A percentile compares a stretch with the other conserved stretches of the same genome.
Evolutionary conservation across 371 early-diverging fungal genomes (phyloP).

Genomic region (Chytridiales sp.): DNA sequence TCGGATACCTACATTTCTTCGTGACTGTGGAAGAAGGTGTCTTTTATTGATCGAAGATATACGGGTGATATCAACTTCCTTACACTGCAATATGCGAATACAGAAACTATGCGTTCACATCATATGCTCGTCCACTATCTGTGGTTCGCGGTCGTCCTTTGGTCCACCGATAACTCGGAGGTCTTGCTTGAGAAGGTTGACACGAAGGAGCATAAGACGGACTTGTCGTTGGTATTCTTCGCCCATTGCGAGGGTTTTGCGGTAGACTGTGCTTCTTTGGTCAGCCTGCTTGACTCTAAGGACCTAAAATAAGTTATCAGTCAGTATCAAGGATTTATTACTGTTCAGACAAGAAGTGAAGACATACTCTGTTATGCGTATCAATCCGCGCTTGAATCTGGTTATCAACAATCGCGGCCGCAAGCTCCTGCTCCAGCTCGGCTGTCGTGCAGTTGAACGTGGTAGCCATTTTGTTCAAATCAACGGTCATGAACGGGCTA

Average conservation of each 20-base stretch:
- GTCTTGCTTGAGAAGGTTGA: constrained; percentile 56
- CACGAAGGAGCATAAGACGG: constrained; percentile 59
- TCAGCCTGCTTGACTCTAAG: constrained; percentile 63
- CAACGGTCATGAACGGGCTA: constrained; percentile 73
- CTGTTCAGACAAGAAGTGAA: background rate
- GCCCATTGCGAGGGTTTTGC: constrained; percentile 59
- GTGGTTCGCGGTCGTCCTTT: background rate
- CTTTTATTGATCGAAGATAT: constrained; percentile 7
- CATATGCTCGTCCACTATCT: background rate
- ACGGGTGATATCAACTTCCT: background rate
- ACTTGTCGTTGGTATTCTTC: constrained; percentile 60
- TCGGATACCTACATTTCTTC: constrained; percentile 49
- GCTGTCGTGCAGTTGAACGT: constrained; percentile 59
- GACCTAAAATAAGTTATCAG: constrained; percentile 32
- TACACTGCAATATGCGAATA: no score
- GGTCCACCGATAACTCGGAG: constrained; percentile 50
- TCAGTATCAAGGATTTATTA: background rate
- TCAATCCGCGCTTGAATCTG: constrained; percentile 77
- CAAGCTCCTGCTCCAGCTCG: constrained; percentile 69
- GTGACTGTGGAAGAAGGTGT: constrained; percentile 31
- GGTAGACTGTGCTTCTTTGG: constrained; percentile 64
- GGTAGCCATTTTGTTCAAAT: constrained; percentile 75
- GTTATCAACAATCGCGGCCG: constrained; percentile 62
- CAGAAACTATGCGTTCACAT: background rate
- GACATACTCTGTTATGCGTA: constrained; percentile 74